Evolutionary conservation across 2,329 filamentous ascomycete genomes (phyloP).

Genomic region (Ophiocordyceps sinensis): DNA sequence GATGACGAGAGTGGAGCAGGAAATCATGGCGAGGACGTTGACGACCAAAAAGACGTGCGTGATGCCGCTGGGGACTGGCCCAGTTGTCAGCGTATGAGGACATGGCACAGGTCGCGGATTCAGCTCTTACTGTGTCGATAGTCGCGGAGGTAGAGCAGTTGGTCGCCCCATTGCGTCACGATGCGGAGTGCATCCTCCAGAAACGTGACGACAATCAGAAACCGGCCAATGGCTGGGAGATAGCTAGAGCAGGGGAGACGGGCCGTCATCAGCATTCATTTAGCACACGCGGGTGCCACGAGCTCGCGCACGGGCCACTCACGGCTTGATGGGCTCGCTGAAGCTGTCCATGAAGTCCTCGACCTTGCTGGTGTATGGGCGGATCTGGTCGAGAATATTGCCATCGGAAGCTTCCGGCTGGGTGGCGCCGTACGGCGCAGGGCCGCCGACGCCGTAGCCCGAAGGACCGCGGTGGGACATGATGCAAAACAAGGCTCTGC

Average conservation of each 20-base stretch:
- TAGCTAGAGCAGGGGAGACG: constrained; percentile 42
- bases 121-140: constrained; percentile 71
- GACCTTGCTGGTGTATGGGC: constrained; percentile 95
- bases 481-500: constrained; percentile 1
- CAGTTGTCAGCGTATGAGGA: not conserved
- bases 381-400: constrained; percentile 60
- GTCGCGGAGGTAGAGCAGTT: constrained; percentile 82
- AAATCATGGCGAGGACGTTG: constrained; percentile 80
- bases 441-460: constrained; percentile 70
- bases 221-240: constrained; percentile 87
- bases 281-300: too few relatives aligned
- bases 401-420: constrained; percentile 40
- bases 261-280: constrained; percentile 5
- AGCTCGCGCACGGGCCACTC: constrained; percentile 11
- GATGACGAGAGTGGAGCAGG: constrained; percentile 77
- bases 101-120: not conserved
- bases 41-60: constrained; percentile 85
- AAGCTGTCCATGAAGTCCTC: constrained; percentile 82
- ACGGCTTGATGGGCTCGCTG: constrained; percentile 92
- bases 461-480: constrained; percentile 47
- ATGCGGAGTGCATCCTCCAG: constrained; percentile 93
- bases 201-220: constrained; percentile 96
- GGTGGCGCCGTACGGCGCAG: constrained; percentile 50
- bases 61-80: constrained; percentile 65
- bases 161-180: constrained; percentile 93